Base-by-base conservation (phyloP, 2,329 filamentous ascomycete genomes). In the Emergomyces pasteurianus region DNA sequence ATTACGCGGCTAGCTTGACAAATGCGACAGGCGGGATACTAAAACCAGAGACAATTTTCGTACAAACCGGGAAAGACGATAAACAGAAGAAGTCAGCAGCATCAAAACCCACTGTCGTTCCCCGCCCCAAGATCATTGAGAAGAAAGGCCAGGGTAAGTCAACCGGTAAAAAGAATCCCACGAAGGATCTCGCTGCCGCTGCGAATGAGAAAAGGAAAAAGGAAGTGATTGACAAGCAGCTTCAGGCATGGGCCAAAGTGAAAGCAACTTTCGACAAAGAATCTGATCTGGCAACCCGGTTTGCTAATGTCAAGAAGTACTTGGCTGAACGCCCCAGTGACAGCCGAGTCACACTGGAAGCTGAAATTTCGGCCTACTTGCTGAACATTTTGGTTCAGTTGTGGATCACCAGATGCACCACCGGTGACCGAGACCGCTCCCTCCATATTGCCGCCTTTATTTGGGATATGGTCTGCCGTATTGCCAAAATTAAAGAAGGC, bases 1-100 rank as follows among this genome's bases (percentile, higher is more conserved):
- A 79, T 1, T 91, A 90, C 69, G 85, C 88, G 1, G 85, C 84
- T 14, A 89, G 86, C 71, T 76, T 90, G 54, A 88, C 85, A 0
- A 86, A 85, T 61, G 78, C 83, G 0, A 76, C 79, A 1, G 86
- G 86, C 2, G 87, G 84, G 64, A 76, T 75, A 2, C 77, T 89
- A 5, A 78, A 86, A 28, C 85, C 85, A 0, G 85, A 89, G 68
- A 82, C 77, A 3, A 81, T 90, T 5, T 80, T 86, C 1, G 78
- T 82, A 23, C 58, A 62, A 8, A 61, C 63, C 46, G 46, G 62
- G 8, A 69, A 64, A 2, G 63, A 67, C 40, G 31, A 56, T 31
- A 61, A 54, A 34, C 59, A 61, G 9, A 54, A 58, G 38, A 49
- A 43, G 36, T 14, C 28, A n/a, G n/a, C 34, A 23, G 28, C 21